Evolutionary conservation across 129 eudicot species (phyloP), one percentile per base, ranked within the genome.

Genomic region (Flaveria brownii): DNA sequence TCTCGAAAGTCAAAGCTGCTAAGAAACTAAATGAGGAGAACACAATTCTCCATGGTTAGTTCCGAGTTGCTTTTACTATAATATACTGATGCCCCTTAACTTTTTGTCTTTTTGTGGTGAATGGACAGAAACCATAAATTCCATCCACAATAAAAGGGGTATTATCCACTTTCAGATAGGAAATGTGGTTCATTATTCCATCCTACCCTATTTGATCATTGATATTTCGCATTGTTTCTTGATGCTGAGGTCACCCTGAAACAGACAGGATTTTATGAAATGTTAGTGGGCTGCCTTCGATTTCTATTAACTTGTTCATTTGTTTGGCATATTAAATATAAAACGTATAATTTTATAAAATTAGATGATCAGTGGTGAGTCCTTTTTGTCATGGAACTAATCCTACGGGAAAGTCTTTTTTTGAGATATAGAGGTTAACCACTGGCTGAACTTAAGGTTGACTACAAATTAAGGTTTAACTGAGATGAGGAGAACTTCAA

Each of bases 401-500:
- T 63, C 15, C 68, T 26, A 63, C 9, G 30, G 45, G 16, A 23
- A 9, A 28, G 17, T 63, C 42, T 28, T 63, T 28, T 63, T 61
- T 10, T 16, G 33, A 66, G 71, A 50, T 39, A 57, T 57, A 45
- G 36, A 4, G 36, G 49, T 1, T 55, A 55, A 55, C 23, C 11
- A 4, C 18, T 17, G 26, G 6, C 18, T 6, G 45, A 14, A 28
- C 10, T 33, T 33, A 41, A 66, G 71, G 71, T 39, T 39, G 42
- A 66, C 15, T 15, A 39, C 71, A 67, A 67, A 67, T 63, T 63
- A 63, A 63, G 43, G 69, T 63, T 30, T 15, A 63, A 30, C 22
- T 15, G 22, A 63, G 45, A 36, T 33, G 43, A 30, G 46, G 20
- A 30, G 6, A 63, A 28, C 45, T 63, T 18, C 13, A 1, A 63